These are phyloP conservation scores for Oligophagozyma castellii DNA, from an alignment of 1,139 yeast genomes.

Conservation along the genomic window DNA sequence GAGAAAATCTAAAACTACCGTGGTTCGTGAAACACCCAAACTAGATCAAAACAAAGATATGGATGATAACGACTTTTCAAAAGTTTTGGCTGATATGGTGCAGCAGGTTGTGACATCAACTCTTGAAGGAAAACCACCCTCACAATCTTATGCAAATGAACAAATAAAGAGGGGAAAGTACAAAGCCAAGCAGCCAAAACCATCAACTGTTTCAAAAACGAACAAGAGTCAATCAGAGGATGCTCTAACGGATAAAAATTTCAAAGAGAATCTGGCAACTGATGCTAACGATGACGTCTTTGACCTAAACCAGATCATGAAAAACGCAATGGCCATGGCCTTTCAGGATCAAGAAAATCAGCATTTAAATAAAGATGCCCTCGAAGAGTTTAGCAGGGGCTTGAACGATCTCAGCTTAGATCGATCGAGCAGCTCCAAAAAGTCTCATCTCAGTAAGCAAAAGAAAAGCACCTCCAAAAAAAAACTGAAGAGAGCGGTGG, in stretches of 20 bases:
- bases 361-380: conserved; percentile 17
- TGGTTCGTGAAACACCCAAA: neutral
- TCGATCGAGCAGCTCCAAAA: conserved; percentile 9
- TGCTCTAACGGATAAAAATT: neutral
- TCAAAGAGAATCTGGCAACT: conserved; percentile 3
- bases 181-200: conserved; percentile 1
- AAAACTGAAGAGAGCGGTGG: conserved; percentile 9
- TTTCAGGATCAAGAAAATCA: conserved; percentile 22
- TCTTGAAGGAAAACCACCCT: conserved; percentile 5
- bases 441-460: conserved; percentile 8
- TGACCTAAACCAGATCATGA: conserved; percentile 56
- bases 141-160: neutral
- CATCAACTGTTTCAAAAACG: conserved; percentile 1
- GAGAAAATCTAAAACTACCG: neutral
- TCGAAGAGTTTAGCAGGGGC: conserved; percentile 48
- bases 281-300: conserved; percentile 26
- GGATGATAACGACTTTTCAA: conserved; percentile 22
- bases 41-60: conserved; percentile 5
- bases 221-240: neutral
- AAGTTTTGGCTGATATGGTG: conserved; percentile 23
- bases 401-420: conserved; percentile 35
- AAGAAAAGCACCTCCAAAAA: conserved; percentile 18
- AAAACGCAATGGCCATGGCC: conserved; percentile 62
- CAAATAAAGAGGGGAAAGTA: neutral
- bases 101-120: conserved; percentile 23